A percentile compares a stretch with the other conserved stretches of the same genome.
These are phyloP conservation scores for Globisporangium perplexum DNA, from an alignment of 352 stramenopile genomes.

Conservation along the genomic window DNA sequence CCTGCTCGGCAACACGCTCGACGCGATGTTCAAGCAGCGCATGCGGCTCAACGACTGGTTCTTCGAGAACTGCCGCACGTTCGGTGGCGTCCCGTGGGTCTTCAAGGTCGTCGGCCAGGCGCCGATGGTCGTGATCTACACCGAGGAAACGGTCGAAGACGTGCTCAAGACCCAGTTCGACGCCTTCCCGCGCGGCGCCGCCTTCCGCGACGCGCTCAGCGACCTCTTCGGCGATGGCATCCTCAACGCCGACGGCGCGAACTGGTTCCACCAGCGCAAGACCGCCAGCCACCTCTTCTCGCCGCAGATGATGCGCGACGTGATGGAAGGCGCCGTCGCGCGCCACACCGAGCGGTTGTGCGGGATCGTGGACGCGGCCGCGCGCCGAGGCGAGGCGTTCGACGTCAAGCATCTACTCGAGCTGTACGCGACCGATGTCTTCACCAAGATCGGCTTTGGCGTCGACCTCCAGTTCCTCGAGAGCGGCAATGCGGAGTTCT, in stretches of 20 bases:
- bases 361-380: neutral
- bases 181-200: slow-evolving; percentile 52
- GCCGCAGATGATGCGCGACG: slow-evolving; percentile 23
- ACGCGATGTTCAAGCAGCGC: slow-evolving; percentile 7
- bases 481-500: slow-evolving; percentile 28
- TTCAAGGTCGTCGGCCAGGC: slow-evolving; percentile 25
- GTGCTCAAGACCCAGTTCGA: slow-evolving; percentile 50
- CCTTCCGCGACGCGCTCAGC: slow-evolving; percentile 22
- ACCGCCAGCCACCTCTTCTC: slow-evolving; percentile 22
- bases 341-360: neutral
- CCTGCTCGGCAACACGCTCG: slow-evolving; percentile 14
- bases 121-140: slow-evolving; percentile 34
- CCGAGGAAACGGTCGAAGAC: slow-evolving; percentile 33
- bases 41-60: slow-evolving; percentile 21
- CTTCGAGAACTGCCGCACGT: slow-evolving; percentile 11
- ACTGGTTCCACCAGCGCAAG: slow-evolving; percentile 38
- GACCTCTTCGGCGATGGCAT: slow-evolving; percentile 63
- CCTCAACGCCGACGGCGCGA: slow-evolving; percentile 24
- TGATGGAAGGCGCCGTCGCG: slow-evolving; percentile 17
- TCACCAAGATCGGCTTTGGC: slow-evolving; percentile 50
- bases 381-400: slow-evolving; percentile 7
- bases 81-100: slow-evolving; percentile 28
- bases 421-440: slow-evolving; percentile 59
- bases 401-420: slow-evolving; percentile 42
- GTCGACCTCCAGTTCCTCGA: slow-evolving; percentile 29